A percentile compares a stretch with the other conserved stretches of the same genome.
Evolutionary conservation across 2,329 filamentous ascomycete species (phyloP).

Genomic region (Calycina herbarum): DNA sequence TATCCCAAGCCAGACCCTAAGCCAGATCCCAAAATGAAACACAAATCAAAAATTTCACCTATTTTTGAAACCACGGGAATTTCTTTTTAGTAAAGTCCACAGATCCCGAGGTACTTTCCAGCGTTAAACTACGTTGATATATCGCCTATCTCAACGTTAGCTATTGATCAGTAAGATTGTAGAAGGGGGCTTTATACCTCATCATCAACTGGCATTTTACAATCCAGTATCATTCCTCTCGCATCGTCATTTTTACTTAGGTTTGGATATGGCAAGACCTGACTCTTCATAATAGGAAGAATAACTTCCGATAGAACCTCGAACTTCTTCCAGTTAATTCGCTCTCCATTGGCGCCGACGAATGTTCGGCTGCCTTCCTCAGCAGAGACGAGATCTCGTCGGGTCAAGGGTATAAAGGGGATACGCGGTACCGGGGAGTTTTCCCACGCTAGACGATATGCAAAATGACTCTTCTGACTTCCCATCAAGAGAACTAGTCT

Average conservation of each 20-base stretch:
- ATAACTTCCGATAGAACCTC: constrained; percentile 93
- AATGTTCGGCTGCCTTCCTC: constrained; percentile 93
- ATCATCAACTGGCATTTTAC: constrained; percentile 79
- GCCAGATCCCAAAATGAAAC: not conserved
- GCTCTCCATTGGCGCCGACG: constrained; percentile 67
- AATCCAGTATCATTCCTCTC: constrained; percentile 76
- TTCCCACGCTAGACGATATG: constrained; percentile 96
- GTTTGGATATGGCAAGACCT: constrained; percentile 78
- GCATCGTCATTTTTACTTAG: constrained; percentile 68
- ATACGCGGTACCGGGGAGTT: constrained; percentile 89
- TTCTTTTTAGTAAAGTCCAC: constrained; percentile 60
- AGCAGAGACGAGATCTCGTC: constrained; percentile 85
- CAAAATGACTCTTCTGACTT: constrained; percentile 86
- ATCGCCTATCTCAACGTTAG: constrained; percentile 53
- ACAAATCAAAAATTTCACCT: constrained; percentile 9
- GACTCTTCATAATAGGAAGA: constrained; percentile 86
- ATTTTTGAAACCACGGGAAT: constrained; percentile 59
- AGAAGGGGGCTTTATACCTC: constrained; percentile 61
- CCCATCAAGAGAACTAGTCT: constrained; percentile 90
- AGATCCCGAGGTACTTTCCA: constrained; percentile 53
- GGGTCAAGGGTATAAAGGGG: constrained; percentile 87
- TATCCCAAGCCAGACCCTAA: not conserved
- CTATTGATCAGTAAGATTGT: not conserved
- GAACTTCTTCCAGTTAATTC: constrained; percentile 98
- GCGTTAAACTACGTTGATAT: constrained; percentile 60